A percentile compares a stretch with the other conserved stretches of the same genome.
phyloP scores from a whole-genome alignment of 768 basidiomycete genomes.

The Tricholoma hemisulphureum region DNA sequence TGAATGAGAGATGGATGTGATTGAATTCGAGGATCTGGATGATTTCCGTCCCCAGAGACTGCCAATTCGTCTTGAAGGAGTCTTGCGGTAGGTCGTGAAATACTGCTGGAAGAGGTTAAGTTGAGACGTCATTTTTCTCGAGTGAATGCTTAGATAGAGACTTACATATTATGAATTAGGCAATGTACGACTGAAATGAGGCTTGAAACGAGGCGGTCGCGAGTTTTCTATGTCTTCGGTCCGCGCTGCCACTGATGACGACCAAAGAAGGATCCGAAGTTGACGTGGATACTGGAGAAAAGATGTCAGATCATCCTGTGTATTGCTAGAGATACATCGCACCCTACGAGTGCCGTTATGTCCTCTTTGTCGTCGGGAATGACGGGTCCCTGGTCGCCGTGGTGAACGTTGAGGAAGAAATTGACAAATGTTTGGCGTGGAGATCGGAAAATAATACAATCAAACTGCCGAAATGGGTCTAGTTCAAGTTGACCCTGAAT shows the following conservation, averaged over 20 bases:
- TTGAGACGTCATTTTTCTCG: conserved; percentile 20
- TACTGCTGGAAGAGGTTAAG: conserved; percentile 24
- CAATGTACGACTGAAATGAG: neutral
- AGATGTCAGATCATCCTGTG: neutral
- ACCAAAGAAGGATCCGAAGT: neutral
- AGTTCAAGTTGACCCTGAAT: too few species aligned
- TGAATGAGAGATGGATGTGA: conserved; percentile 7
- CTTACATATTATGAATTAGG: conserved; percentile 2
- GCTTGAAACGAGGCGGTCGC: neutral
- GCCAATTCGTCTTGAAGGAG: conserved; percentile 23
- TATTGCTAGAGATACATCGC: neutral
- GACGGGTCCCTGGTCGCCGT: neutral
- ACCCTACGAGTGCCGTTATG: neutral
- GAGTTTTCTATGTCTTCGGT: neutral
- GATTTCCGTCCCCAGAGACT: conserved; percentile 16
- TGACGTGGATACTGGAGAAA: neutral
- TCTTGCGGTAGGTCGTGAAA: conserved; percentile 26
- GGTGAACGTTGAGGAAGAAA: neutral
- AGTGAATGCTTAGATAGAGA: neutral
- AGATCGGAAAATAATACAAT: neutral
- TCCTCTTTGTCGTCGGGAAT: neutral
- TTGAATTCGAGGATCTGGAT: conserved; percentile 11
- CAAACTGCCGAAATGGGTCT: neutral
- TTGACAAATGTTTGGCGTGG: neutral
- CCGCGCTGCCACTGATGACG: neutral